Percentiles rank a stretch among this genome's conserved stretches.
phyloP scores from a whole-genome alignment of 2,329 filamentous ascomycete species.

The Botrytis medusae region DNA sequence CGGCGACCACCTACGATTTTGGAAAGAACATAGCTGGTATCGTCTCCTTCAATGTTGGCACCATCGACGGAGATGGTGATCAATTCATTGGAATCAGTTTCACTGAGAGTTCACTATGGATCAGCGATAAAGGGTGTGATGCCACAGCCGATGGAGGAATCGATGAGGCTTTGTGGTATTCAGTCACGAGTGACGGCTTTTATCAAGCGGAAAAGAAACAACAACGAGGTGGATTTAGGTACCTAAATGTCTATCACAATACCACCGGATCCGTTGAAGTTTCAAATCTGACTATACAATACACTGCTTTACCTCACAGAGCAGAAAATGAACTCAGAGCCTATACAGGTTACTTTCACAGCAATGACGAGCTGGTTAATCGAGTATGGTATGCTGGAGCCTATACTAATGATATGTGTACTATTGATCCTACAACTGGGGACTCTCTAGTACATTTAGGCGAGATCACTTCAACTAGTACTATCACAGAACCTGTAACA shows the following conservation, averaged over 20 bases:
- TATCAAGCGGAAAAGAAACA: conserved; percentile 46
- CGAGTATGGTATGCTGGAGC: conserved; percentile 52
- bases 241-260: conserved; percentile 48
- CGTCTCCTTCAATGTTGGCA: conserved; percentile 40
- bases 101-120: conserved; percentile 47
- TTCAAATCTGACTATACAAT: conserved; percentile 39
- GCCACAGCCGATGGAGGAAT: conserved; percentile 48
- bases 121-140: conserved; percentile 48
- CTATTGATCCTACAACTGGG: conserved; percentile 37
- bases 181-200: conserved; percentile 40
- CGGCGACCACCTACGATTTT: conserved; percentile 44
- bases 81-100: conserved; percentile 44
- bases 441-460: conserved; percentile 25
- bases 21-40: conserved; percentile 44
- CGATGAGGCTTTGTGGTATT: conserved; percentile 51
- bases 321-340: conserved; percentile 37
- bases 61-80: conserved; percentile 27
- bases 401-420: conserved; percentile 42
- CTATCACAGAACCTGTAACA: not conserved
- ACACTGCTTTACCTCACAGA: conserved; percentile 43
- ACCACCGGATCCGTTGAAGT: conserved; percentile 32
- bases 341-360: conserved; percentile 56
- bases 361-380: conserved; percentile 51
- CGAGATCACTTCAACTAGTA: not conserved
- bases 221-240: conserved; percentile 52